Evolutionary conservation across 495 filamentous ascomycete species (phyloP), one percentile per base, ranked within the genome.

Genomic region (Recurvomyces mirabilis): DNA sequence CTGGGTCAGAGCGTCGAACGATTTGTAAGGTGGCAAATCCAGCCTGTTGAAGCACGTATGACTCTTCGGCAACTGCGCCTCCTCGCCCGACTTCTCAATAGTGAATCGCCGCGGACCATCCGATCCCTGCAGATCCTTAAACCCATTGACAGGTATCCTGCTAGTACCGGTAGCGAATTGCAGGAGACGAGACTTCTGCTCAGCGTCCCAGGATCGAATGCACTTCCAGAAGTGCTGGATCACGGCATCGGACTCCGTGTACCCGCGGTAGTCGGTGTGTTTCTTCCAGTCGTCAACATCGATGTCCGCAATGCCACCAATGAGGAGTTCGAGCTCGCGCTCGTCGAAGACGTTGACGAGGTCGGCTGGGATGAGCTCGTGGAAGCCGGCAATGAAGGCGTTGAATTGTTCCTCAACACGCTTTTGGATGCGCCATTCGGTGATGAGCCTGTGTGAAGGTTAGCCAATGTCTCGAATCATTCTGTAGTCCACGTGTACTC

Each of bases 261-360:
- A 99, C n/a, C 91, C 91, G 47, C 91, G 79, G 67, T 99, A 99
- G 60, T 99, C 91, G n/a, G 91, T 99, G 67, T 99, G 91, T 68
- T 99, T 99, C 80, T 99, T 99, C 91, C 91, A 99, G 64, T 99
- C 91, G 37, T 96, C 91, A 15, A 99, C 93, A 57, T 99, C 91
- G 54, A 99, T 99, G 62, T 99, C 91, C 33, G 91, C 93, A 59
- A 99, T 99, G 72, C 91, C 91, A 50, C 91, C 91, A 60, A 99
- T 96, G 51, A 99, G 70, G 54, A 99, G 67, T 64, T 99, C 91
- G 37, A 99, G 69, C 62, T 99, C 91, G 43, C 91, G 82, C 70
- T 96, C 91, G 58, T 99, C 91, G 58, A 99, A 99, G 34, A 99
- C 91, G 54, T 94, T 95, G 62, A 99, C 87, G 22, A 99, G 74